These are phyloP conservation scores for Pythium pyrilobum DNA, from an alignment of 352 stramenopile species.

Conservation along the genomic window DNA sequence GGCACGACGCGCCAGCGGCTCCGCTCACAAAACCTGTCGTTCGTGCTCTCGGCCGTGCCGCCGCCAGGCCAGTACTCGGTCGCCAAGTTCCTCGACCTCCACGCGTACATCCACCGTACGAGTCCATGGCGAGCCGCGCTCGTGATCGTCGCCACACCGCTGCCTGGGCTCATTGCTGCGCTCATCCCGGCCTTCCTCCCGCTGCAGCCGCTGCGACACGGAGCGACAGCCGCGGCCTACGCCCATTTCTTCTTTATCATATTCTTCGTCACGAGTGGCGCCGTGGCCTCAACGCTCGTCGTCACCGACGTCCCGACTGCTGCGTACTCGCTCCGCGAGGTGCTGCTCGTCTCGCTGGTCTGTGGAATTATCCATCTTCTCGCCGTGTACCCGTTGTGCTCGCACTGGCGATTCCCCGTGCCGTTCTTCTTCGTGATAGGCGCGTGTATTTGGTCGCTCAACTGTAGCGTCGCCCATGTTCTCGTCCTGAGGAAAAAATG, in stretches of 20 bases:
- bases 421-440: constrained; percentile 4
- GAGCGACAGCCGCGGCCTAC: not conserved
- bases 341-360: not conserved
- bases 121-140: not conserved
- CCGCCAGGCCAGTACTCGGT: constrained; percentile 4
- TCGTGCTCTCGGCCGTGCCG: not conserved
- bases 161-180: constrained; percentile 8
- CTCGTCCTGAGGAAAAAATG: constrained; percentile 1
- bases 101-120: not conserved
- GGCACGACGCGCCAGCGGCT: too few relatives aligned
- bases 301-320: constrained; percentile 1
- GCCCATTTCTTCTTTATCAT: constrained; percentile 3
- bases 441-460: not conserved
- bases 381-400: not conserved
- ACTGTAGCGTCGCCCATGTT: not conserved
- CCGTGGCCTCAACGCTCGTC: not conserved
- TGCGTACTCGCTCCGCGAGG: constrained; percentile 5
- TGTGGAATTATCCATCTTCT: not conserved
- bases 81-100: constrained; percentile 14
- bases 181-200: constrained; percentile 10
- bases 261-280: not conserved
- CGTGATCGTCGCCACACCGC: constrained; percentile 6
- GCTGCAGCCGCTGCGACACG: not conserved
- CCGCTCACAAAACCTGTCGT: too few relatives aligned
- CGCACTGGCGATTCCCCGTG: constrained; percentile 6